Conservation (phyloP, 2,329 filamentous ascomycete species). For the Fusarium oxysporum region DNA sequence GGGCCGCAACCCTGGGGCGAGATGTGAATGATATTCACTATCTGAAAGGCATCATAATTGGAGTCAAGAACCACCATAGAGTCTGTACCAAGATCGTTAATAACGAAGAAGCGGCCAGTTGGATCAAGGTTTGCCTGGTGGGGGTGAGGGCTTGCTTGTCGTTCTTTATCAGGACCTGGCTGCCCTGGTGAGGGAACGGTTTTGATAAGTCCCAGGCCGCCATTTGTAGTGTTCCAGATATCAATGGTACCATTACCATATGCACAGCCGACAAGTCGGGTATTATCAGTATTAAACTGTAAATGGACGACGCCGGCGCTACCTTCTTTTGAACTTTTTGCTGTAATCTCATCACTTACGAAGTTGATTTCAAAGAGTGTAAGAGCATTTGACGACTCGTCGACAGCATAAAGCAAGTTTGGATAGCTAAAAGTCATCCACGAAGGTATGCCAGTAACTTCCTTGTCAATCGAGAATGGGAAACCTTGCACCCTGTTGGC, state of each 20-base stretch:
- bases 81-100: conserved; percentile 58
- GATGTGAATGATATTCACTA: conserved; percentile 51
- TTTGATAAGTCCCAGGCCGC: conserved; percentile 43
- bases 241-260: conserved; percentile 57
- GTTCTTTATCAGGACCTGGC: neutral
- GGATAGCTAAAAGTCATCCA: conserved; percentile 58
- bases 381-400: conserved; percentile 57
- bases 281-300: conserved; percentile 57
- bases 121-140: conserved; percentile 60
- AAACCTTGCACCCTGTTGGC: neutral
- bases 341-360: conserved; percentile 44
- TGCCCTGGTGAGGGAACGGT: neutral
- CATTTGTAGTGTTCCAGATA: conserved; percentile 57
- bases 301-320: conserved; percentile 60
- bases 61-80: conserved; percentile 54
- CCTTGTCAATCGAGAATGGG: conserved; percentile 32
- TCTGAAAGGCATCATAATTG: conserved; percentile 49
- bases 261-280: conserved; percentile 57
- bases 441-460: conserved; percentile 54
- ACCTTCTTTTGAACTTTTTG: conserved; percentile 47
- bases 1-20: conserved; percentile 56
- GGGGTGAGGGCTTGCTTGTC: neutral
- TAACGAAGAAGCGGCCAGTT: conserved; percentile 55
- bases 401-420: conserved; percentile 57
- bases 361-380: conserved; percentile 54